Conservation (phyloP, 106 monocot species). For the Hemerocallis citrina region DNA sequence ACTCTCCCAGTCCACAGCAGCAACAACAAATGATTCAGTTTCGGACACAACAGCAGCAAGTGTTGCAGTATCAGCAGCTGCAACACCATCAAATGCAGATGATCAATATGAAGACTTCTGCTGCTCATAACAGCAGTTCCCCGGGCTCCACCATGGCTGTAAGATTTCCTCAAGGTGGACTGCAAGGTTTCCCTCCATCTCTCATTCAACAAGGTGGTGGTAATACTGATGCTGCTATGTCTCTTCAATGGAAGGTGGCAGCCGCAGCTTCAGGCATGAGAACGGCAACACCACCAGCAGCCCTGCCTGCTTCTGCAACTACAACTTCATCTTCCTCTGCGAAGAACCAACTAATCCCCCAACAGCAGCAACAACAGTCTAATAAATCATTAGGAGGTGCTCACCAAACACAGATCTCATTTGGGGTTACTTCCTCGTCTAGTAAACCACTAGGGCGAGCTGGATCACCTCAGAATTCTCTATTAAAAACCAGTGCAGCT, state of each 20-base stretch:
- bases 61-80: conserved; percentile 22
- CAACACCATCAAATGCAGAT: conserved; percentile 50
- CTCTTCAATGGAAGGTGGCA: conserved; percentile 62
- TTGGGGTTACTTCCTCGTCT: conserved; percentile 29
- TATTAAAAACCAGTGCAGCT: conserved; percentile 18
- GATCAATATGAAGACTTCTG: conserved; percentile 37
- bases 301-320: conserved; percentile 7
- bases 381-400: background rate
- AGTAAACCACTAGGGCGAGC: conserved; percentile 13
- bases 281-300: conserved; percentile 5
- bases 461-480: conserved; percentile 39
- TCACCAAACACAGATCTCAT: conserved; percentile 77
- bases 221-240: conserved; percentile 16
- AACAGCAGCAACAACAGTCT: conserved; percentile 31
- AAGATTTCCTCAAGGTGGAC: conserved; percentile 41
- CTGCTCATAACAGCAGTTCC: conserved; percentile 18
- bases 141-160: conserved; percentile 13
- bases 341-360: conserved; percentile 31
- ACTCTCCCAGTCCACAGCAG: background rate
- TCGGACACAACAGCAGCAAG: conserved; percentile 32
- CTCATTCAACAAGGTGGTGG: conserved; percentile 20
- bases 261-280: background rate
- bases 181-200: conserved; percentile 50
- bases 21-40: conserved; percentile 19
- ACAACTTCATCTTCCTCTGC: conserved; percentile 10